Evolutionary conservation across 768 basidiomycete genomes (phyloP).

Genomic region (Hygrophorus pudorinus): DNA sequence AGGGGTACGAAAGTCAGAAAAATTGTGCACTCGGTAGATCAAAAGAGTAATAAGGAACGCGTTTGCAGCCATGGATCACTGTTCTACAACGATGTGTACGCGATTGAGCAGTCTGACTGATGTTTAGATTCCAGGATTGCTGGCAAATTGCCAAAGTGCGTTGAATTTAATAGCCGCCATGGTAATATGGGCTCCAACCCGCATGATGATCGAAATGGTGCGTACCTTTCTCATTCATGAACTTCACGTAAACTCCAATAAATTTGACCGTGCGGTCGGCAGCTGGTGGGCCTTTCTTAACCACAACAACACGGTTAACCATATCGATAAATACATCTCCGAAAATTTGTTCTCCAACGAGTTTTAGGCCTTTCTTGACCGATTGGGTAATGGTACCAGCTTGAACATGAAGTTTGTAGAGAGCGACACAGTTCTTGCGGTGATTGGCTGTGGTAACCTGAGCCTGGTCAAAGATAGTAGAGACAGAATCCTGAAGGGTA

Average conservation of each 20-base stretch:
- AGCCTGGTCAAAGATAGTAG: conserved; percentile 64
- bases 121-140: too few species aligned
- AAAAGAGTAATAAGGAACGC: too few species aligned
- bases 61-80: too few species aligned
- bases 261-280: conserved; percentile 81
- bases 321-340: conserved; percentile 52
- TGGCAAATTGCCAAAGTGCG: too few species aligned
- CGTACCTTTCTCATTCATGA: conserved; percentile 70
- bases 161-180: conserved; percentile 27
- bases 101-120: too few species aligned
- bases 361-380: conserved; percentile 41
- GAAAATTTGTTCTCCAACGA: conserved; percentile 73
- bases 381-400: conserved; percentile 45
- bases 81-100: too few species aligned
- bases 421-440: conserved; percentile 77
- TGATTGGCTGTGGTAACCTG: conserved; percentile 72
- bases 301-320: conserved; percentile 47
- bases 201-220: neutral
- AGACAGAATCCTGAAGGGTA: too few species aligned
- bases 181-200: neutral
- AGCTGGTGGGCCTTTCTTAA: conserved; percentile 72
- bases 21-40: too few species aligned
- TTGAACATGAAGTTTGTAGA: conserved; percentile 69
- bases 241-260: conserved; percentile 65
- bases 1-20: too few species aligned